phyloP scores from a whole-genome alignment of 2,329 filamentous ascomycete genomes.

The Pseudocercospora ulei region DNA sequence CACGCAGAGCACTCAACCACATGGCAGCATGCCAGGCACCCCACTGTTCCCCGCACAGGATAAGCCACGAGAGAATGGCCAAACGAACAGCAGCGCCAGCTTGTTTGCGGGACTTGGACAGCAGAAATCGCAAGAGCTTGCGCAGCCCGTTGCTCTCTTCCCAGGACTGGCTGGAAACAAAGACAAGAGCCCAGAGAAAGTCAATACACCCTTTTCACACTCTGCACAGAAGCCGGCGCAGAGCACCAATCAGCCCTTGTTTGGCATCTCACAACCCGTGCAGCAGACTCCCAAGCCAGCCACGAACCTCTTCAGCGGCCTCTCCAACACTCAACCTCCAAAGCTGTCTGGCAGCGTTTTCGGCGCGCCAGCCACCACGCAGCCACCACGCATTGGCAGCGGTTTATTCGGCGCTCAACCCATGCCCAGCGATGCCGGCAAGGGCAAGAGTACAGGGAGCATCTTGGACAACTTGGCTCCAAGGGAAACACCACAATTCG shows the following conservation, averaged over 20 bases:
- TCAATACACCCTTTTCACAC: conserved; percentile 14
- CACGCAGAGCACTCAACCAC: conserved; percentile 9
- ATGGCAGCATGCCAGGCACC: conserved; percentile 12
- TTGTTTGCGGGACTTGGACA: conserved; percentile 8
- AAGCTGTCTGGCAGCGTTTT: conserved; percentile 6
- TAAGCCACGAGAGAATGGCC: conserved; percentile 12
- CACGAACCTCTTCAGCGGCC: conserved; percentile 14
- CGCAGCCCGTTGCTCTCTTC: not conserved
- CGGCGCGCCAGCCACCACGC: conserved; percentile 6
- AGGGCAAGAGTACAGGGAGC: conserved; percentile 15
- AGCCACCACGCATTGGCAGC: conserved; percentile 9
- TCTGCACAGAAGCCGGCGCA: conserved; percentile 13
- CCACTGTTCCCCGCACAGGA: conserved; percentile 16
- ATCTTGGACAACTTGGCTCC: conserved; percentile 19
- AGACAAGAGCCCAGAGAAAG: conserved; percentile 1
- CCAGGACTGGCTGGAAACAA: conserved; percentile 8
- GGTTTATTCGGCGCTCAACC: conserved; percentile 19
- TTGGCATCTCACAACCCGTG: not conserved
- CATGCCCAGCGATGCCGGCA: conserved; percentile 9
- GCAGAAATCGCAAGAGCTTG: conserved; percentile 1
- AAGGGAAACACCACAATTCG: conserved; percentile 17
- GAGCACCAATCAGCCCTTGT: conserved; percentile 10
- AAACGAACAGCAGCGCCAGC: conserved; percentile 1
- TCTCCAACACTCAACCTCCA: conserved; percentile 11
- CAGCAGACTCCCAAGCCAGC: conserved; percentile 8